phyloP scores from a whole-genome alignment of 805 yeast genomes.

The Citeromyces nyonsensis region DNA sequence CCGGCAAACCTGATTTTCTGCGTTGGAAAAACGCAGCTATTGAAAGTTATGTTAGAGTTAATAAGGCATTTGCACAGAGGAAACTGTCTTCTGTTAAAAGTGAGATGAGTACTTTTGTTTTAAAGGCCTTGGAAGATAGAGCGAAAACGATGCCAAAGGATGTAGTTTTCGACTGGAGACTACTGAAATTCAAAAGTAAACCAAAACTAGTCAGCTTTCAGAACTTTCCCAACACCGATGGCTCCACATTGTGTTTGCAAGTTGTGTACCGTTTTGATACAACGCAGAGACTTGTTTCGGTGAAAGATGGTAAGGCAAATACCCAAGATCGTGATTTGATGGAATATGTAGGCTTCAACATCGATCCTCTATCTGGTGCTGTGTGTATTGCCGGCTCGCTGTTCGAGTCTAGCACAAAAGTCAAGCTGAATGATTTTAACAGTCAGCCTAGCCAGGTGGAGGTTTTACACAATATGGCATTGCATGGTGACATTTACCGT shows the following conservation, averaged over 20 bases:
- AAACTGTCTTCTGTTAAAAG: constrained; percentile 30
- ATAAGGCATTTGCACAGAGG: constrained; percentile 60
- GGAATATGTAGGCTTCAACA: constrained; percentile 45
- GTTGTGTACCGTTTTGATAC: constrained; percentile 50
- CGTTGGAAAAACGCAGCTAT: constrained; percentile 82
- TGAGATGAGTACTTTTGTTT: constrained; percentile 45
- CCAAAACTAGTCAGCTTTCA: constrained; percentile 67
- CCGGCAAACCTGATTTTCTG: constrained; percentile 47
- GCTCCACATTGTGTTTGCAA: constrained; percentile 23
- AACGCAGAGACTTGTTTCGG: constrained; percentile 37
- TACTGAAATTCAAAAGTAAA: constrained; percentile 47
- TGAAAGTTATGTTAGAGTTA: constrained; percentile 61
- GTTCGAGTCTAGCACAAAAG: constrained; percentile 36
- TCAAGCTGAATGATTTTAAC: constrained; percentile 15
- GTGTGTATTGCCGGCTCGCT: constrained; percentile 49
- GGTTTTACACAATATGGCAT: constrained; percentile 14
- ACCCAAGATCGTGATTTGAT: constrained; percentile 32
- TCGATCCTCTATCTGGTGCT: constrained; percentile 44
- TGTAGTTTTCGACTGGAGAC: constrained; percentile 58
- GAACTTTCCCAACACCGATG: constrained; percentile 26
- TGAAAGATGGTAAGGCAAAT: constrained; percentile 19
- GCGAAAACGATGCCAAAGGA: constrained; percentile 38
- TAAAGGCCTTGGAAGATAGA: constrained; percentile 37
- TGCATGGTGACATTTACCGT: constrained; percentile 19
- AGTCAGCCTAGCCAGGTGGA: constrained; percentile 11